Conservation (phyloP, 2,329 filamentous ascomycete genomes). For the Calonectria crousiana region DNA sequence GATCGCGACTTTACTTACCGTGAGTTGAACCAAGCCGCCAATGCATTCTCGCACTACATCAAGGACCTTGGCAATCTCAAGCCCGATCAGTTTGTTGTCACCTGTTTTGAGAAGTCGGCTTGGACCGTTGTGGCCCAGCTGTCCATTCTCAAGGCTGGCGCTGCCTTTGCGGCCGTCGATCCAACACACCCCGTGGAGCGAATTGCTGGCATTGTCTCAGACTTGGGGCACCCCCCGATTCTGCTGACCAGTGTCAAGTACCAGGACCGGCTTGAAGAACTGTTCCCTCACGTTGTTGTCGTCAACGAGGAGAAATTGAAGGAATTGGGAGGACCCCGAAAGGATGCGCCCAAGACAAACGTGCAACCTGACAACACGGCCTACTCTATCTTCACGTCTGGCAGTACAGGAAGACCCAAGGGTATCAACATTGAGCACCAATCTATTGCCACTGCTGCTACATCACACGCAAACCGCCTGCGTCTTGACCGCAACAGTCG, state of each 20-base stretch:
- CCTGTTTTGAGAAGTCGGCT: neutral
- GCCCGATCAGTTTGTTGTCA: neutral
- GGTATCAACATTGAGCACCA: constrained; percentile 2
- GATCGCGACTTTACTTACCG: neutral
- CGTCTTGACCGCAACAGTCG: neutral
- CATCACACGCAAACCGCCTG: neutral
- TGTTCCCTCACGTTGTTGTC: neutral
- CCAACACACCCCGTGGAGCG: neutral
- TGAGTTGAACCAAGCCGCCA: neutral
- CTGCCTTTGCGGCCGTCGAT: neutral
- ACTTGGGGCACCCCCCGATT: neutral
- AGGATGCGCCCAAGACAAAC: neutral
- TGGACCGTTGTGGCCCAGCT: neutral
- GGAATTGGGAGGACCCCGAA: neutral
- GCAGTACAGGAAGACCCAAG: constrained; percentile 1
- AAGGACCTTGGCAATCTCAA: neutral
- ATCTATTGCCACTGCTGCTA: neutral
- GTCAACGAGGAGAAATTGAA: neutral
- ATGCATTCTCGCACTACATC: neutral
- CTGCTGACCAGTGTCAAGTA: neutral
- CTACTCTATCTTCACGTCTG: neutral
- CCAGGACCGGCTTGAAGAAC: neutral
- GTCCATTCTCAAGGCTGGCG: neutral
- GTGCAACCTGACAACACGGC: neutral
- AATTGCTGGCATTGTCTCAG: neutral